Evolutionary conservation across 257 asterid species (phyloP).

Genomic region (Nyctanthes arbortristis): DNA sequence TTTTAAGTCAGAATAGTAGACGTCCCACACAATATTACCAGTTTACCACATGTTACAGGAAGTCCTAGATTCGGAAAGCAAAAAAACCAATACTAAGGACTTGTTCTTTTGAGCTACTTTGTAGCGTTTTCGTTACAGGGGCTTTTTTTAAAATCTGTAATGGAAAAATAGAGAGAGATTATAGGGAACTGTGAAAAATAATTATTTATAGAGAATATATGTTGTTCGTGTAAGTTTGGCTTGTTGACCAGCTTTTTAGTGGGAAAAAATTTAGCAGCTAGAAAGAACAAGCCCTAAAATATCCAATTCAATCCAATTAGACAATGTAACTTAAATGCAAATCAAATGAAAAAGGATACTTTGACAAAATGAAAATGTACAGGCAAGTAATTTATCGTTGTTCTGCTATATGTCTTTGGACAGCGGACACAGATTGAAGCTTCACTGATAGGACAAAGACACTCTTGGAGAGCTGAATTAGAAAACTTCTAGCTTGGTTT

Average conservation of each 20-base stretch:
- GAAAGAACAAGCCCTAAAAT: conserved; percentile 20
- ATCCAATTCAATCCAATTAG: conserved; percentile 9
- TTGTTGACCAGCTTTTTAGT: too few species aligned
- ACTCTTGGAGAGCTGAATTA: conserved; percentile 7
- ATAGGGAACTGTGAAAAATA: too few species aligned
- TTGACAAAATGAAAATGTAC: conserved; percentile 10
- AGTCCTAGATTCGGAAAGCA: too few species aligned
- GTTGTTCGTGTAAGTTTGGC: too few species aligned
- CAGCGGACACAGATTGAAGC: not conserved
- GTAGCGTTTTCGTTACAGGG: too few species aligned
- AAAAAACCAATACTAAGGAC: too few species aligned
- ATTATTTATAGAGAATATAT: too few species aligned
- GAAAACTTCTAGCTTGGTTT: not conserved
- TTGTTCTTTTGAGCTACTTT: too few species aligned
- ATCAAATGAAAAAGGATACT: conserved; percentile 6
- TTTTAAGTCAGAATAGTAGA: not conserved
- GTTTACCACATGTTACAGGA: not conserved
- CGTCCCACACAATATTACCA: too few species aligned
- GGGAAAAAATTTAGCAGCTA: too few species aligned
- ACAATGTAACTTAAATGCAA: not conserved
- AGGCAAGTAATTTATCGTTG: not conserved
- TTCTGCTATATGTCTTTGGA: conserved; percentile 18
- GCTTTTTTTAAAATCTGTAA: too few species aligned
- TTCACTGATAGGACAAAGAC: conserved; percentile 16
- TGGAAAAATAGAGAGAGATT: too few species aligned